These are phyloP conservation scores for Aureobasidium melanogenum DNA, from an alignment of 2,329 filamentous ascomycete genomes.

Conservation along the genomic window DNA sequence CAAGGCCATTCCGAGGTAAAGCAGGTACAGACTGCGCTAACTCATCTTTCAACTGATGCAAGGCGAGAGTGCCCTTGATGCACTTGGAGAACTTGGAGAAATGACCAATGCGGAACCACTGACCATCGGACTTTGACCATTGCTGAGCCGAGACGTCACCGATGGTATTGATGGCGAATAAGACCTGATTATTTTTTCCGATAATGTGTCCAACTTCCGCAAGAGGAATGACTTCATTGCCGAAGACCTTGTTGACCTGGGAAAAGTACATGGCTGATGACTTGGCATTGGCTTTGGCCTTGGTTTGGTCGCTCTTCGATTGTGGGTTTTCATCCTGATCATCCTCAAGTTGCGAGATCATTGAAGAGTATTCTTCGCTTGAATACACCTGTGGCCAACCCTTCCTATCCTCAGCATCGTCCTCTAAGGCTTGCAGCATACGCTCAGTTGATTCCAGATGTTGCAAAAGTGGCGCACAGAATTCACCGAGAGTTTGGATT, in stretches of 20 bases:
- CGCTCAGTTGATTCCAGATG: neutral
- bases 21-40: slow-evolving; percentile 21
- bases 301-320: neutral
- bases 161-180: slow-evolving; percentile 39
- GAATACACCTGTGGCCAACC: neutral
- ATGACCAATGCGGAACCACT: slow-evolving; percentile 38
- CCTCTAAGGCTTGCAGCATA: neutral
- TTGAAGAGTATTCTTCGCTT: neutral
- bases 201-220: slow-evolving; percentile 27
- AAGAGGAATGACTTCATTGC: slow-evolving; percentile 31
- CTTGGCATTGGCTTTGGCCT: slow-evolving; percentile 13
- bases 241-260: slow-evolving; percentile 32
- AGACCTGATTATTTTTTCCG: slow-evolving; percentile 34
- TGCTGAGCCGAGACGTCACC: slow-evolving; percentile 39
- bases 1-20: slow-evolving; percentile 28
- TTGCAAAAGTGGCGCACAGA: neutral
- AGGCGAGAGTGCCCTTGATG: slow-evolving; percentile 35
- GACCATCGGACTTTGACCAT: slow-evolving; percentile 31
- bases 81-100: slow-evolving; percentile 34
- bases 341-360: neutral
- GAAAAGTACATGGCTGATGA: slow-evolving; percentile 23
- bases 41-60: slow-evolving; percentile 29
- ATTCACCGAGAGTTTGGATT: neutral
- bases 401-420: neutral
- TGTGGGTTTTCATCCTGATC: neutral